These are phyloP conservation scores for Pseudonectria buxi DNA, from an alignment of 2,329 filamentous ascomycete genomes.

Conservation along the genomic window DNA sequence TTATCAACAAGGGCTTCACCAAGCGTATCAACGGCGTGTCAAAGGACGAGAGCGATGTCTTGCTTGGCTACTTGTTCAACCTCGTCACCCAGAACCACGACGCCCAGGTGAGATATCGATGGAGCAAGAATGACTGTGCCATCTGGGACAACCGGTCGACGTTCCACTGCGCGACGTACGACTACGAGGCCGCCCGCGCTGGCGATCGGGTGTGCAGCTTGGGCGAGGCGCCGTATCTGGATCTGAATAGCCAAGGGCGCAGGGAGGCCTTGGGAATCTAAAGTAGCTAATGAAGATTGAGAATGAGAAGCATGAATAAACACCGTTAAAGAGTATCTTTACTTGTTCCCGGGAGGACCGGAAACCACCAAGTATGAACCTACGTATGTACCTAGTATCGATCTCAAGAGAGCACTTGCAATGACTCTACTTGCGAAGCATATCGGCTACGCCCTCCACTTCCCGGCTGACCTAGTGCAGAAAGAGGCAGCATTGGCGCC, in stretches of 20 bases:
- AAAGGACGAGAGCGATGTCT: slow-evolving; percentile 44
- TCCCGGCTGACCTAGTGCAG: too few relatives aligned
- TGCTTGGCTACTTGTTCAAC: slow-evolving; percentile 43
- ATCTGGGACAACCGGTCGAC: slow-evolving; percentile 60
- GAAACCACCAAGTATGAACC: too few relatives aligned
- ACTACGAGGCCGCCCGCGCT: slow-evolving; percentile 43
- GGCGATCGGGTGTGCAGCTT: slow-evolving; percentile 36
- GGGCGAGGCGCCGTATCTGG: slow-evolving; percentile 38
- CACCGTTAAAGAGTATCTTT: too few relatives aligned
- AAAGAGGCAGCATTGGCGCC: too few relatives aligned
- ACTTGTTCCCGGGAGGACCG: too few relatives aligned
- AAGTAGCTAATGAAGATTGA: too few relatives aligned
- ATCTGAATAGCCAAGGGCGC: slow-evolving; percentile 30
- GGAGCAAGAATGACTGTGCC: slow-evolving; percentile 47
- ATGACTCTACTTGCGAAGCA: too few relatives aligned
- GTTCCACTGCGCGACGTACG: slow-evolving; percentile 51
- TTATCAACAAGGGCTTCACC: slow-evolving; percentile 44
- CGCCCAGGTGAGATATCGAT: slow-evolving; percentile 47
- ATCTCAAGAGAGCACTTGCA: too few relatives aligned
- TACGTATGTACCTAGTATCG: too few relatives aligned
- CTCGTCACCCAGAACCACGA: slow-evolving; percentile 50
- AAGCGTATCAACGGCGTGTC: slow-evolving; percentile 49
- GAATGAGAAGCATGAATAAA: too few relatives aligned
- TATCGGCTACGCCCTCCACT: too few relatives aligned
- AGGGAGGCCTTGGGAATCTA: slow-evolving; percentile 28